A percentile compares a stretch with the other conserved stretches of the same genome.
Conservation (phyloP, 495 filamentous ascomycete species). For the Penicillium pancosmium region DNA sequence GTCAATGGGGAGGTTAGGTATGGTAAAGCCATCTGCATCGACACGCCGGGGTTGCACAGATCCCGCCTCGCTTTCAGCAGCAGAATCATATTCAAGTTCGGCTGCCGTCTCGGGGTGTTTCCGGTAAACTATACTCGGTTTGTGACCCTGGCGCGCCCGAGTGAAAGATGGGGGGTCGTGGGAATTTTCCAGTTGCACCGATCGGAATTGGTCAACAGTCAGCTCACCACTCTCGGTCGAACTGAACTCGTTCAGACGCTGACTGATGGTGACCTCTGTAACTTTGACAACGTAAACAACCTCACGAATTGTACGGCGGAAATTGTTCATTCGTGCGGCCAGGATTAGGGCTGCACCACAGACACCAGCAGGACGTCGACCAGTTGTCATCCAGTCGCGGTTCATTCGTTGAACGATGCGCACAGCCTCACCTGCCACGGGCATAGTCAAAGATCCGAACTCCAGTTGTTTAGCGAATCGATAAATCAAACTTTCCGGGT, state of each 20-base stretch:
- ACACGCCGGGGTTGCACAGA: constrained; percentile 37
- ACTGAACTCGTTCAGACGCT: constrained; percentile 87
- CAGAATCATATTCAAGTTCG: constrained; percentile 44
- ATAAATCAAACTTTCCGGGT: constrained; percentile 83
- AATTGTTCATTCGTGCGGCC: constrained; percentile 96
- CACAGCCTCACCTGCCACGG: constrained; percentile 83
- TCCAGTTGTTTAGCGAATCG: constrained; percentile 89
- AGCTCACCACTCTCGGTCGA: constrained; percentile 75
- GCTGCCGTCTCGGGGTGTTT: constrained; percentile 51
- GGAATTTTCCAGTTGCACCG: constrained; percentile 61
- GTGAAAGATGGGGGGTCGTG: constrained; percentile 86
- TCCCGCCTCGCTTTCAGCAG: constrained; percentile 22
- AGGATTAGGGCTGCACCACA: constrained; percentile 94
- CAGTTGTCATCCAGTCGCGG: constrained; percentile 92
- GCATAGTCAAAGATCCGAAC: constrained; percentile 74
- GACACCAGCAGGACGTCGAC: constrained; percentile 89
- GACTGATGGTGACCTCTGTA: constrained; percentile 84
- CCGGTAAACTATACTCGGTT: constrained; percentile 36
- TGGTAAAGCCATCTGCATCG: constrained; percentile 53
- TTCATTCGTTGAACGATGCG: constrained; percentile 90
- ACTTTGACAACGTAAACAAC: constrained; percentile 97
- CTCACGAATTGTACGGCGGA: constrained; percentile 85
- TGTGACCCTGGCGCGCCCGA: constrained; percentile 56
- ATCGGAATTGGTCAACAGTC: constrained; percentile 85
- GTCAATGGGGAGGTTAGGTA: constrained; percentile 50